Conservation (phyloP, 2,329 filamentous ascomycete genomes). For the Arthrinium phaeospermum region DNA sequence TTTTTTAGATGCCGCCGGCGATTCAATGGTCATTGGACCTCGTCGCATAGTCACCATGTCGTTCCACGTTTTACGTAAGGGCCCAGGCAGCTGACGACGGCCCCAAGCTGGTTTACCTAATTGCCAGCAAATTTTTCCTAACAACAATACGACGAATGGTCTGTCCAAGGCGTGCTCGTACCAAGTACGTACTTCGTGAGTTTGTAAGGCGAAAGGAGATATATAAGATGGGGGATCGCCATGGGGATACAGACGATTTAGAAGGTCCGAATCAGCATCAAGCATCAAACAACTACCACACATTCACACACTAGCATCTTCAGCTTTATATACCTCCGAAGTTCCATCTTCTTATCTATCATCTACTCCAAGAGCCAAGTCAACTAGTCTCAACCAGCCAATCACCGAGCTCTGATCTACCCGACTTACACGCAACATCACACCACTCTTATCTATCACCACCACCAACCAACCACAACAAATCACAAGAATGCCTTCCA, state of each 20-base stretch:
- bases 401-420: neutral
- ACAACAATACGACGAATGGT: neutral
- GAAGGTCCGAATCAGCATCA: constrained; percentile 15
- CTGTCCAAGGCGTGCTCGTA: neutral
- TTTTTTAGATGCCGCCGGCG: neutral
- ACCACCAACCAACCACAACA: neutral
- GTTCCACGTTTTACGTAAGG: constrained; percentile 9
- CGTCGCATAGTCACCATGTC: constrained; percentile 4
- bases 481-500: constrained; percentile 14
- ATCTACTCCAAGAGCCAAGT: neutral
- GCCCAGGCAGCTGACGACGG: constrained; percentile 8
- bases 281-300: neutral
- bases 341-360: constrained; percentile 13
- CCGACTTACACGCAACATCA: constrained; percentile 13
- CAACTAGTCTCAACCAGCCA: neutral
- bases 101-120: neutral
- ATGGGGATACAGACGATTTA: neutral
- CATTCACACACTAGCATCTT: neutral
- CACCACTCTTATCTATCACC: neutral
- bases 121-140: constrained; percentile 7
- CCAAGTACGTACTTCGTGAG: neutral
- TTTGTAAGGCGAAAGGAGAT: neutral
- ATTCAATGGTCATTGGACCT: neutral
- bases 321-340: constrained; percentile 8
- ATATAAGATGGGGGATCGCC: constrained; percentile 4